phyloP scores from a whole-genome alignment of 2,329 filamentous ascomycete genomes.

The Alternaria sp. region DNA sequence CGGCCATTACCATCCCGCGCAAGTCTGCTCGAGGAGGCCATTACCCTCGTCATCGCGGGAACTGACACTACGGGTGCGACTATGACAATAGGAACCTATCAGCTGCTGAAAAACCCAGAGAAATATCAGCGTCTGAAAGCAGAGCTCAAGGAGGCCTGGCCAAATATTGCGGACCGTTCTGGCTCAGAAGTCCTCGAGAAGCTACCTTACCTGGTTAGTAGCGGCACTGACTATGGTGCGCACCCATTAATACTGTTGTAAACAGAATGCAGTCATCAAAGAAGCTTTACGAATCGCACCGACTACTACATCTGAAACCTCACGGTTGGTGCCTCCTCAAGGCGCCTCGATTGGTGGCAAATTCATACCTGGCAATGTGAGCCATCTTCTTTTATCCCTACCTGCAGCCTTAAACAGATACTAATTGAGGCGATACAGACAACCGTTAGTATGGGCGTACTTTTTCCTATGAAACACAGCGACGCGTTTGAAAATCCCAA shows the following conservation, averaged over 20 bases:
- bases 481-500: not conserved
- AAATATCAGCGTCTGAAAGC: conserved; percentile 2
- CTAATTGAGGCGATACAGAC: too few species aligned
- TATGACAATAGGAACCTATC: conserved; percentile 1
- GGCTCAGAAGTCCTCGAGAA: not conserved
- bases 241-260: not conserved
- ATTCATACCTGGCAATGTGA: conserved; percentile 3
- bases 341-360: not conserved
- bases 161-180: not conserved
- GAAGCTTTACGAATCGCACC: not conserved
- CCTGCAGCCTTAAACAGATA: too few species aligned
- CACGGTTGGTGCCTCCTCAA: not conserved
- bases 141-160: conserved; percentile 1
- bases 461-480: not conserved
- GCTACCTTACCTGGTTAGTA: conserved; percentile 1
- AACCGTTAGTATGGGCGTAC: not conserved
- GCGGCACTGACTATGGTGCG: not conserved
- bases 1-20: not conserved
- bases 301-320: not conserved
- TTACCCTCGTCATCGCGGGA: not conserved
- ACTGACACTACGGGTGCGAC: not conserved
- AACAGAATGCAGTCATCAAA: conserved; percentile 1
- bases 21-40: conserved; percentile 2
- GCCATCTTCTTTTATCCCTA: too few species aligned
- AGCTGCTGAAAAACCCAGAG: not conserved